A percentile compares a stretch with the other conserved stretches of the same genome.
Evolutionary conservation across 495 filamentous ascomycete species (phyloP).

Genomic region (Corynascus novoguineensis): DNA sequence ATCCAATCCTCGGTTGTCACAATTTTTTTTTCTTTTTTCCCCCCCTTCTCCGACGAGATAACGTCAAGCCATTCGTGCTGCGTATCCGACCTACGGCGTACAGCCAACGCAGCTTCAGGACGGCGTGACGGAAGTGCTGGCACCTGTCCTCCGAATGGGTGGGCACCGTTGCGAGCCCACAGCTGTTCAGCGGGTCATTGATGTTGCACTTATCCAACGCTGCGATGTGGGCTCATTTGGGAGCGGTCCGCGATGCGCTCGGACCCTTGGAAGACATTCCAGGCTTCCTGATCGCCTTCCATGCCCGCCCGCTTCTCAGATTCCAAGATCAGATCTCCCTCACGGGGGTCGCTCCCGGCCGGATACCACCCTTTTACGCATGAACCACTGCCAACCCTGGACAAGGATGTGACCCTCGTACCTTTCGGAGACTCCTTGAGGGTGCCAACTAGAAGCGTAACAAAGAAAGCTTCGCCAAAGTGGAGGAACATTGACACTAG

Average conservation of each 20-base stretch:
- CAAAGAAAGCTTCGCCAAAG: conserved; percentile 17
- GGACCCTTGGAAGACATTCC: conserved; percentile 21
- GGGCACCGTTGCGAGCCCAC: conserved; percentile 1
- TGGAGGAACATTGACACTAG: background rate
- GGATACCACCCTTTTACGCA: conserved; percentile 33
- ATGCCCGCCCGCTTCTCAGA: conserved; percentile 23
- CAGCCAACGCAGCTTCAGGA: no score
- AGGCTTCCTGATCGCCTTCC: conserved; percentile 34
- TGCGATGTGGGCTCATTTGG: conserved; percentile 11
- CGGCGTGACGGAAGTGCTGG: conserved; percentile 5
- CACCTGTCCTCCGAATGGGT: background rate
- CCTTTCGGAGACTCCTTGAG: conserved; percentile 10
- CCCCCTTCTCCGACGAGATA: no score
- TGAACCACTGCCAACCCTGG: conserved; percentile 25
- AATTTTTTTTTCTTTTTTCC: no score
- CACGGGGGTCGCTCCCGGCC: conserved; percentile 31
- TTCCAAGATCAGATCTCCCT: conserved; percentile 33
- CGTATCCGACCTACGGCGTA: background rate
- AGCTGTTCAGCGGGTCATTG: conserved; percentile 7
- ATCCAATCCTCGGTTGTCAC: no score
- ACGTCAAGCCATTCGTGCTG: no score
- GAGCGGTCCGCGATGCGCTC: conserved; percentile 13
- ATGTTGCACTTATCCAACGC: conserved; percentile 15
- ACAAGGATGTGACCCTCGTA: conserved; percentile 20
- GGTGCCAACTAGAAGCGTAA: conserved; percentile 7